Evolutionary conservation across 169 alveolate species (phyloP).

Genomic region (Plasmodium knowlesi): DNA sequence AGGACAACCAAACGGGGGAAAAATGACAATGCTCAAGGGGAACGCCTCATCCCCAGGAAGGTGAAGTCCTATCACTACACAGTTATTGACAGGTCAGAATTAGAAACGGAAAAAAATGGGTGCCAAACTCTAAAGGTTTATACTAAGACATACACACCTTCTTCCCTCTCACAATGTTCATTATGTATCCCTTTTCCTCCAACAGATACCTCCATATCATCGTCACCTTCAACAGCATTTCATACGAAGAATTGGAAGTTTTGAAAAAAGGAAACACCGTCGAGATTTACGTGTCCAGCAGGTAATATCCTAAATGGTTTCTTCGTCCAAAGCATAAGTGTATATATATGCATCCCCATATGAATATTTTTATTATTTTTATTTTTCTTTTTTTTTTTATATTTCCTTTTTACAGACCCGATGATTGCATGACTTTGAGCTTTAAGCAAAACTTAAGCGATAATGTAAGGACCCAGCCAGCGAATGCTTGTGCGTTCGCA

Average conservation of each 20-base stretch:
- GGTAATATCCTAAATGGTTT: neutral
- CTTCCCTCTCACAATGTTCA: neutral
- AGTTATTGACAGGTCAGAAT: slow-evolving; percentile 51
- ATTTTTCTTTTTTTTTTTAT: too few species aligned
- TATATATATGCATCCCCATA: neutral
- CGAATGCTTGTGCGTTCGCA: neutral
- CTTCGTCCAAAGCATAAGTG: neutral
- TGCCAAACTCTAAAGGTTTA: neutral
- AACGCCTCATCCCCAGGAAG: slow-evolving; percentile 46
- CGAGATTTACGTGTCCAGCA: slow-evolving; percentile 43
- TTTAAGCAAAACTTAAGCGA: slow-evolving; percentile 68
- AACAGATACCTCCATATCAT: slow-evolving; percentile 53
- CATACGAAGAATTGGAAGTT: slow-evolving; percentile 49
- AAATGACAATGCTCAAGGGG: neutral
- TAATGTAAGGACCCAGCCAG: slow-evolving; percentile 19
- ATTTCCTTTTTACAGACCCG: slow-evolving; percentile 27
- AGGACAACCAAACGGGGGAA: slow-evolving; percentile 35
- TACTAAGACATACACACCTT: neutral
- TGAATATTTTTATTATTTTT: neutral
- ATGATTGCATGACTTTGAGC: slow-evolving; percentile 56
- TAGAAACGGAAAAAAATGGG: neutral
- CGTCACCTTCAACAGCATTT: slow-evolving; percentile 38
- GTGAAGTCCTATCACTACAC: slow-evolving; percentile 59
- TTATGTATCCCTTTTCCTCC: neutral
- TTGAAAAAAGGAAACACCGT: slow-evolving; percentile 34